A percentile compares a stretch with the other conserved stretches of the same genome.
These are phyloP conservation scores for Pseudogymnoascus sp. DNA, from an alignment of 2,329 filamentous ascomycete species.

Conservation along the genomic window DNA sequence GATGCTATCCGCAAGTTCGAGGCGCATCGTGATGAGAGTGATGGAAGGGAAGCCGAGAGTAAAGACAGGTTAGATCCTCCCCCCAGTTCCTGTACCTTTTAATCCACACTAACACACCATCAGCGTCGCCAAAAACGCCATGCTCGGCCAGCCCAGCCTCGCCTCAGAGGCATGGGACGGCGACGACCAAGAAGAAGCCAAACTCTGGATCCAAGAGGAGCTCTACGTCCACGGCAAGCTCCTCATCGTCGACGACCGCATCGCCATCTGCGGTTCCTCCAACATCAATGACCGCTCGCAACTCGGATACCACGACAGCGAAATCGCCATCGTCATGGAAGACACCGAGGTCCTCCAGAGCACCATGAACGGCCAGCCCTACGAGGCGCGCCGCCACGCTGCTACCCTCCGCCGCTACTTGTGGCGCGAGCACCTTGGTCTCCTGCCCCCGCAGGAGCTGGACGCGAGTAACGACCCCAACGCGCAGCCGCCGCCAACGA, in stretches of 20 bases:
- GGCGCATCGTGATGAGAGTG: slow-evolving; percentile 33
- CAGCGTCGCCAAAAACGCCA: slow-evolving; percentile 69
- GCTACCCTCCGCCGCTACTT: slow-evolving; percentile 72
- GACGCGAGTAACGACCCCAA: slow-evolving; percentile 62
- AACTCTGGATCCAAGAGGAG: slow-evolving; percentile 91
- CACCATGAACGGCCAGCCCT: slow-evolving; percentile 71
- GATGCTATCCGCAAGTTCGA: slow-evolving; percentile 49
- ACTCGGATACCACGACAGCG: slow-evolving; percentile 81
- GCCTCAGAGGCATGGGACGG: slow-evolving; percentile 72
- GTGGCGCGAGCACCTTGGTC: slow-evolving; percentile 84
- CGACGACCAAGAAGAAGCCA: slow-evolving; percentile 63
- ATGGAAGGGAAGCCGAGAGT: slow-evolving; percentile 21
- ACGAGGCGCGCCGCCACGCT: slow-evolving; percentile 72
- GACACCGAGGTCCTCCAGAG: slow-evolving; percentile 65
- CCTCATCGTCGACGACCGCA: slow-evolving; percentile 77
- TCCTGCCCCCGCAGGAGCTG: slow-evolving; percentile 65
- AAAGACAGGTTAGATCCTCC: slow-evolving; percentile 16
- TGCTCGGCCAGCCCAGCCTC: slow-evolving; percentile 59
- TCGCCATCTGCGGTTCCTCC: slow-evolving; percentile 77
- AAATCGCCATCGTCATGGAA: slow-evolving; percentile 83
- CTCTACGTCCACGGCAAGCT: slow-evolving; percentile 92
- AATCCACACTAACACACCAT: not conserved
- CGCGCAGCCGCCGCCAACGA: slow-evolving; percentile 62
- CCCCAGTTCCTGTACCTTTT: not conserved
- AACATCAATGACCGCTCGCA: slow-evolving; percentile 92